Conservation (phyloP, 352 stramenopile species). For the Globisporangium paddicum region DNA sequence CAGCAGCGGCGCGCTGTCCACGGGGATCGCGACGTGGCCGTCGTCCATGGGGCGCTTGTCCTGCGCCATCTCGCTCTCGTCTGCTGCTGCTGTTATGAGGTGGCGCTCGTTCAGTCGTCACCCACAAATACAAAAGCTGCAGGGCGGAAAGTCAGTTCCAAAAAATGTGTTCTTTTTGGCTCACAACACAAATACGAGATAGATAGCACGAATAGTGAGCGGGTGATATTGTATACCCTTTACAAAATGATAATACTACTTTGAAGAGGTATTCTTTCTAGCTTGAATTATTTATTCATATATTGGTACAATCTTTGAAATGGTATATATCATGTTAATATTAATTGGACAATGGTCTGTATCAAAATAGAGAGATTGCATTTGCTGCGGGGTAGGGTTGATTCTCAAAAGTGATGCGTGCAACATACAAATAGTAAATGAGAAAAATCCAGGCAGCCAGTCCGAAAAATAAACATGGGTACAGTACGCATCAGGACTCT, state of each 20-base stretch:
- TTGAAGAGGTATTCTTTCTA: too few relatives aligned
- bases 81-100: not conserved
- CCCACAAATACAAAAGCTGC: not conserved
- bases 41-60: slow-evolving; percentile 15
- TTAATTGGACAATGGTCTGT: too few relatives aligned
- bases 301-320: too few relatives aligned
- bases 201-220: too few relatives aligned
- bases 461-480: too few relatives aligned
- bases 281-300: too few relatives aligned
- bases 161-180: not conserved
- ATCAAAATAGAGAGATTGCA: not conserved
- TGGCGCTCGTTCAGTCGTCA: not conserved
- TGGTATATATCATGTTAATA: too few relatives aligned
- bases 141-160: slow-evolving; percentile 3
- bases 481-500: too few relatives aligned
- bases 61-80: slow-evolving; percentile 6
- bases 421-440: not conserved
- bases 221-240: too few relatives aligned
- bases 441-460: not conserved
- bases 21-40: slow-evolving; percentile 24
- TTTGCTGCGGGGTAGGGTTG: not conserved
- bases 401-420: not conserved
- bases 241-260: too few relatives aligned
- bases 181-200: not conserved
- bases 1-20: slow-evolving; percentile 32